These are phyloP conservation scores for Haplosporangium sp. DNA, from an alignment of 371 early-diverging fungal species.

Conservation along the genomic window DNA sequence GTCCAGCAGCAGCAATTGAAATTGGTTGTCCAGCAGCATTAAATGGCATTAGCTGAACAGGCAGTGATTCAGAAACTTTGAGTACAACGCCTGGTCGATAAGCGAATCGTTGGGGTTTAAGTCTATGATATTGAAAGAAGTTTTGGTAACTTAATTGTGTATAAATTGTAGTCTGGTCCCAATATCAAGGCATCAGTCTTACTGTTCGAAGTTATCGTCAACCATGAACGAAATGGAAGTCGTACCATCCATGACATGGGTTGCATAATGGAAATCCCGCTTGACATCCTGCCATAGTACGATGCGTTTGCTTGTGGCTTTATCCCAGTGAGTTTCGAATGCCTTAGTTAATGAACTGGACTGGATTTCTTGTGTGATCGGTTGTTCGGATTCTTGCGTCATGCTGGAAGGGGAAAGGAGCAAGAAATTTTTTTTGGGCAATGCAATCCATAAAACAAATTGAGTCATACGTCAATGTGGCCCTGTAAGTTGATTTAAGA, in stretches of 20 bases:
- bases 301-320: neutral
- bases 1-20: neutral
- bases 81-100: constrained; percentile 10
- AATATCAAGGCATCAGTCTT: neutral
- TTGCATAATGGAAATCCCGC: constrained; percentile 5
- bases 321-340: neutral
- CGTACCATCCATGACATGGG: constrained; percentile 5
- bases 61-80: neutral
- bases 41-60: neutral
- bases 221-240: constrained; percentile 2
- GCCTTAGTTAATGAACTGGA: no score
- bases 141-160: neutral
- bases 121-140: neutral
- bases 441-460: no score
- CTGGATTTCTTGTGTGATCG: no score
- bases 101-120: neutral
- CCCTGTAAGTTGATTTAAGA: no score
- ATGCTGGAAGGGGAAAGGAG: no score
- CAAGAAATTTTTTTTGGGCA: no score
- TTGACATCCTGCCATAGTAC: constrained; percentile 19
- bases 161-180: neutral
- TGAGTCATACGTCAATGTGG: no score
- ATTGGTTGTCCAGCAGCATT: neutral
- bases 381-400: no score
- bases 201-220: constrained; percentile 1